A percentile compares a stretch with the other conserved stretches of the same genome.
These are phyloP conservation scores for Plantago major DNA, from an alignment of 257 asterid genomes.

Conservation along the genomic window DNA sequence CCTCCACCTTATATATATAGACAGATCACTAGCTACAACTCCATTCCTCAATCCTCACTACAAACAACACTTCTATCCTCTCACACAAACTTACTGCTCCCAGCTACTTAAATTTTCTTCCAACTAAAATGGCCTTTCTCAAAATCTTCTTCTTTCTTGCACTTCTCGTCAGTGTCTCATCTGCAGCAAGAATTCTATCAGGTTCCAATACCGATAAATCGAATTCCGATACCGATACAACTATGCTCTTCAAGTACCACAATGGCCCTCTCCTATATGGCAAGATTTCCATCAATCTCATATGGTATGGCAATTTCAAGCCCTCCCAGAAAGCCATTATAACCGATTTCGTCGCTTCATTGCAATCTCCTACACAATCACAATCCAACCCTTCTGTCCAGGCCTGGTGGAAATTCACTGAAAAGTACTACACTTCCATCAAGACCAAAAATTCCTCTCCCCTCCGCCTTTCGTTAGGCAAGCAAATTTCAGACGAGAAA, in stretches of 20 bases:
- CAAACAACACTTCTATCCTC: too few relatives aligned
- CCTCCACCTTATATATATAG: too few relatives aligned
- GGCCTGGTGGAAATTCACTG: slow-evolving; percentile 65
- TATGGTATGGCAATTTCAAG: slow-evolving; percentile 50
- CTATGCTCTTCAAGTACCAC: slow-evolving; percentile 33
- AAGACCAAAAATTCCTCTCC: slow-evolving; percentile 37
- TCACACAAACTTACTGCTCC: too few relatives aligned
- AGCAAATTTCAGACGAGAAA: slow-evolving; percentile 26
- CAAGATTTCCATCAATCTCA: slow-evolving; percentile 34
- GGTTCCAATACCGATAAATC: too few relatives aligned
- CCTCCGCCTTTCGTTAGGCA: slow-evolving; percentile 22
- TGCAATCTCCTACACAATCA: slow-evolving; percentile 25
- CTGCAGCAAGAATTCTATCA: neutral
- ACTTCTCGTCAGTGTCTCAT: neutral
- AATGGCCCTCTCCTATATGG: slow-evolving; percentile 43
- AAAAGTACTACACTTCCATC: slow-evolving; percentile 52
- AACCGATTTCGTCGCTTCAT: slow-evolving; percentile 59
- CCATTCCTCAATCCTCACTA: too few relatives aligned
- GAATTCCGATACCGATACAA: too few relatives aligned
- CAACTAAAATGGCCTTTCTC: neutral
- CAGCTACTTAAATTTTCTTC: too few relatives aligned
- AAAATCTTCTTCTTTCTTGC: neutral
- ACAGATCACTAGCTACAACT: too few relatives aligned
- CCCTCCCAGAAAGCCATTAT: slow-evolving; percentile 61
- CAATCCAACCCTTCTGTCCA: slow-evolving; percentile 41